Evolutionary conservation across 495 filamentous ascomycete species (phyloP).

Genomic region (Neurospora cerealis): DNA sequence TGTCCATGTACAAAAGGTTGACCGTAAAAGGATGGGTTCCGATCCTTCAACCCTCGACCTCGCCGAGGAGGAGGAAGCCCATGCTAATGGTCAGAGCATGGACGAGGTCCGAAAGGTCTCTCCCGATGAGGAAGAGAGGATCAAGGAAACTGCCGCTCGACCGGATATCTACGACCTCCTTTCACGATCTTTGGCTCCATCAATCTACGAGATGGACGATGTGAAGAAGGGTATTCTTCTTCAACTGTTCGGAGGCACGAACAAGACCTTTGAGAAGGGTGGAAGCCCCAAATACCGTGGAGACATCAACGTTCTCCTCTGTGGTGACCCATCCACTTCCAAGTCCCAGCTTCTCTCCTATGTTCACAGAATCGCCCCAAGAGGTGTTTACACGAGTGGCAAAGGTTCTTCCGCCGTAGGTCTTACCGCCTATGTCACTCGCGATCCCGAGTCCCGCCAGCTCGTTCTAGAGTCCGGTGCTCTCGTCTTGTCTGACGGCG

Average conservation of each 20-base stretch:
- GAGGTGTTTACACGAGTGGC: conserved; percentile 93
- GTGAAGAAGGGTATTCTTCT: conserved; percentile 97
- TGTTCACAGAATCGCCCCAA: conserved; percentile 93
- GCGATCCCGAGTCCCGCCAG: conserved; percentile 82
- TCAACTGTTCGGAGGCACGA: conserved; percentile 96
- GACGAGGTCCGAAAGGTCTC: conserved; percentile 74
- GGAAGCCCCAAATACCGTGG: conserved; percentile 91
- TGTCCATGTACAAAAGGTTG: conserved; percentile 90
- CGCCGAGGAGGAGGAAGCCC: conserved; percentile 59
- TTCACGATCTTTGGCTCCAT: conserved; percentile 83
- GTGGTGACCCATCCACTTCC: conserved; percentile 91
- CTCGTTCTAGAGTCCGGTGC: conserved; percentile 95
- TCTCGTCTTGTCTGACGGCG: conserved; percentile 88
- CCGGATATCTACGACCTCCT: conserved; percentile 92
- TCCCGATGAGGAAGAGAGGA: conserved; percentile 88
- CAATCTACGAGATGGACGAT: conserved; percentile 96
- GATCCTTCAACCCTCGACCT: conserved; percentile 72
- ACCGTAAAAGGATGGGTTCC: conserved; percentile 85
- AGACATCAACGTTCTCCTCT: conserved; percentile 93
- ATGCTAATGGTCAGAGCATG: conserved; percentile 65
- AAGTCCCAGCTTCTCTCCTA: conserved; percentile 94
- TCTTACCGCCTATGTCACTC: conserved; percentile 95
- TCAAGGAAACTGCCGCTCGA: conserved; percentile 68
- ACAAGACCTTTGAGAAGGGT: conserved; percentile 95
- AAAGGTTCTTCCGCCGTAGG: conserved; percentile 96